Base-by-base conservation (phyloP, 2,329 filamentous ascomycete species). In the Alternaria novae-zelandiae region DNA sequence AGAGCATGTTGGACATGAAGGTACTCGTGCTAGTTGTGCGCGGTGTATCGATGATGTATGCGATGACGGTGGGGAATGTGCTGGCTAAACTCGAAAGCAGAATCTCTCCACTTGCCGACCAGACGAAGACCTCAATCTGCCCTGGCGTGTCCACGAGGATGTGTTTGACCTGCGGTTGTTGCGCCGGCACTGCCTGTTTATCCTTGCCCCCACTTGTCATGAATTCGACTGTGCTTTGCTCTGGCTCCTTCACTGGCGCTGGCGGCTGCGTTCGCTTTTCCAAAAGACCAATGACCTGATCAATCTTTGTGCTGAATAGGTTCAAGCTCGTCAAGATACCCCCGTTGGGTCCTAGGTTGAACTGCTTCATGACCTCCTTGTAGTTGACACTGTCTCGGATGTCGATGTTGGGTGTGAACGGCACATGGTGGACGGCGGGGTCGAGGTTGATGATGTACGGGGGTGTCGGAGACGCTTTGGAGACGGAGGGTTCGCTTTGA, bases 1-100 rank as follows among this genome's bases (percentile, higher is more conserved):
- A 99, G 46, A 99, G 89, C 96, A 99, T 99, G 82, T 99, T 99
- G 79, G 92, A 96, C 96, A 99, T 99, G 82, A 99, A 99, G 0
- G 96, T 99, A 67, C 91, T 94, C 0, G 96, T 98, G 43, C 93
- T 97, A 36, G 91, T 89, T 13, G 94, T 97, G 57, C 96, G 90
- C 4, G 96, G 96, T 2, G 96, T 99, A 81, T 99, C 96, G 80
- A 99, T 97, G 63, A 99, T 88, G 82, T 98, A 99, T 60, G 96
- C 96, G 72, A 99, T 93, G 44, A 99, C 93, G 0, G 96, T 99
- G 1, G 96, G 96, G 78, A 99, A 98, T 1, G 92, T 94, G 5
- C 92, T 96, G 0, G 96, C 96, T 54, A 99, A 86, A 13, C 93
- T 95, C 78, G 97, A 94, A 54, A 99, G 90, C 15, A 99, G 85